Conservation (phyloP, 169 alveolate species). For the Eimeria zaria region DNA sequence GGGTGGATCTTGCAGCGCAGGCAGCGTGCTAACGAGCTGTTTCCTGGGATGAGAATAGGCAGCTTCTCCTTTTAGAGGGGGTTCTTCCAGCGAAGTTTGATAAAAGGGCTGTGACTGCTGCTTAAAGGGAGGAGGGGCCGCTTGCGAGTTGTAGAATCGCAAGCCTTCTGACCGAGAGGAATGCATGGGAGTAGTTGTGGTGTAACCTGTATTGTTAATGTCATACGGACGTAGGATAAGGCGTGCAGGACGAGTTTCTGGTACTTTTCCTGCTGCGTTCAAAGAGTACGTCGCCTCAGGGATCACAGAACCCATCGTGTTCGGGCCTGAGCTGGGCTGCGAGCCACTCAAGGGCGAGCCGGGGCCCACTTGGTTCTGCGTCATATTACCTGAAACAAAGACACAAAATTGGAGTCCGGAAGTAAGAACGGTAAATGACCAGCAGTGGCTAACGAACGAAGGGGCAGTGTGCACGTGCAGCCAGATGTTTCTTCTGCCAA, state of each 20-base stretch:
- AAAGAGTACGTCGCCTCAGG: slow-evolving; percentile 49
- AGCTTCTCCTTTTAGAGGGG: background rate
- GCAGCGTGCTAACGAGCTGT: background rate
- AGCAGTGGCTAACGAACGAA: background rate
- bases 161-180: slow-evolving; percentile 26
- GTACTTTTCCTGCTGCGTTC: slow-evolving; percentile 39
- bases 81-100: background rate
- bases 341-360: slow-evolving; percentile 53
- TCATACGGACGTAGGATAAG: slow-evolving; percentile 52
- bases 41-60: background rate
- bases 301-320: slow-evolving; percentile 22
- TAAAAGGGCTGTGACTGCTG: background rate
- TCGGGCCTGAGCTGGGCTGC: slow-evolving; percentile 62
- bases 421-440: background rate
- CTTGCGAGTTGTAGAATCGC: slow-evolving; percentile 31
- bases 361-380: slow-evolving; percentile 42
- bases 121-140: slow-evolving; percentile 4
- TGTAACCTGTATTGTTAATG: slow-evolving; percentile 2
- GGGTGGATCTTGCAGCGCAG: slow-evolving; percentile 33
- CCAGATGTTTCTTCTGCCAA: background rate
- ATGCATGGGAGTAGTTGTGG: slow-evolving; percentile 10
- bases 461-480: background rate
- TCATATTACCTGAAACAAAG: slow-evolving; percentile 50
- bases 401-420: background rate
- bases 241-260: slow-evolving; percentile 70